Evolutionary conservation across 306 rosid genomes (phyloP), one percentile per base, ranked within the genome.

Genomic region (Canavalia ensiformis): DNA sequence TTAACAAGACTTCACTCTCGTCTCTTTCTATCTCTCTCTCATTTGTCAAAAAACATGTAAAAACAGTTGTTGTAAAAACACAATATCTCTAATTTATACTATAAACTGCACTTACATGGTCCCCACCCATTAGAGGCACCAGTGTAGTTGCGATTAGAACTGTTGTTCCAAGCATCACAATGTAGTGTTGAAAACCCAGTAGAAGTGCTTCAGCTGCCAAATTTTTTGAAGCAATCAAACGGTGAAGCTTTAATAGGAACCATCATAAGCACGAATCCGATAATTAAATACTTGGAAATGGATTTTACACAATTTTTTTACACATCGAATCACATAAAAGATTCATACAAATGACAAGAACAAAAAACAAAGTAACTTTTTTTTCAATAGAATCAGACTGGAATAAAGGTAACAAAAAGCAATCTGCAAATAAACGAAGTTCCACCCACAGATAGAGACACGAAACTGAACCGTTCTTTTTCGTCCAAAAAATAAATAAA

Each of bases 131-230:
- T 67, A 18, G 52, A 81, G 97, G 97, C 57, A 96, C 99, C n/a
- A 96, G 89, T 9, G 8, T 4, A 34, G 79, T 89, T 35, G 97
- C 89, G 72, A 96, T 87, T 86, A 96, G 54, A 83, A 96, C 99
- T 2, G 91, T 90, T 28, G 97, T 86, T 55, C 98, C 99, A 58
- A 96, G 99, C 98, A 93, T 92, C 83, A 96, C 99, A 74, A 96
- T 86, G 85, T 96, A 92, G 82, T 96, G 99, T 85, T 96, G 99
- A 81, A 96, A 96, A 34, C 87, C 99, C 84, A 96, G 87, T 45
- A 89, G 51, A 65, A 84, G 44, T 5, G 97, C 85, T 76, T 88
- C 95, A 6, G 89, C 99, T 95, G 97, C 70, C 55, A 87, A 4
- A 29, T 4, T 65, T 31, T 45, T 60, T 8, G 12, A 50, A 31